phyloP scores from a whole-genome alignment of 2,329 filamentous ascomycete species.

The Cadophora sp. region DNA sequence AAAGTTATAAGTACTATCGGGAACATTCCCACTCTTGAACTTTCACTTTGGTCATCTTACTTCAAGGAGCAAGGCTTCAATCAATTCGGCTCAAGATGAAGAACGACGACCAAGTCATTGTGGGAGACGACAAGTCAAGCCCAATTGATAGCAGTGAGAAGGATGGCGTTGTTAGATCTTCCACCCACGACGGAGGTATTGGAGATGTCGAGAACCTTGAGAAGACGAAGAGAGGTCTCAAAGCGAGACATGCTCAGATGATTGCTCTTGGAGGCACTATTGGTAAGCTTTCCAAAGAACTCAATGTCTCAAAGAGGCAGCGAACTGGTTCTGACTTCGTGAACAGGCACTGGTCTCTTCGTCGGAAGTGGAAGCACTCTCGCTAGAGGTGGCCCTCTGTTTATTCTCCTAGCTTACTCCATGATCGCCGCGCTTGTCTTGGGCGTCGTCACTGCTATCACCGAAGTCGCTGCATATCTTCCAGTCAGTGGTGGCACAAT shows the following conservation, averaged over 20 bases:
- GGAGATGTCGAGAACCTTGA: slow-evolving; percentile 24
- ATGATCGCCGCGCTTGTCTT: slow-evolving; percentile 54
- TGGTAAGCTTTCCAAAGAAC: slow-evolving; percentile 34
- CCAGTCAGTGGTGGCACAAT: slow-evolving; percentile 58
- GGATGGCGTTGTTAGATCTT: slow-evolving; percentile 7
- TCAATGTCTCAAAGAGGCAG: not conserved
- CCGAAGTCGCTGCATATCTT: slow-evolving; percentile 67
- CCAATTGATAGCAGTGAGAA: slow-evolving; percentile 25
- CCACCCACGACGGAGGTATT: slow-evolving; percentile 24
- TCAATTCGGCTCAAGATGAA: slow-evolving; percentile 21
- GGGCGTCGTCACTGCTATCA: slow-evolving; percentile 56
- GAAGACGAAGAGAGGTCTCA: slow-evolving; percentile 41
- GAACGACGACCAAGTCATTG: slow-evolving; percentile 15
- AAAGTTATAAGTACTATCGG: slow-evolving; percentile 8
- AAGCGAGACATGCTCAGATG: slow-evolving; percentile 43
- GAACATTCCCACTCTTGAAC: not conserved
- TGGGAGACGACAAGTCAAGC: slow-evolving; percentile 21
- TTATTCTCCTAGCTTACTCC: slow-evolving; percentile 51
- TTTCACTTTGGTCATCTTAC: not conserved
- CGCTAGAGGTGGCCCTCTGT: slow-evolving; percentile 51
- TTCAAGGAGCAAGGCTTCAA: slow-evolving; percentile 2
- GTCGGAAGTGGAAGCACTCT: slow-evolving; percentile 54
- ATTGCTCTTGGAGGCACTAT: slow-evolving; percentile 50
- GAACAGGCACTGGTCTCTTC: slow-evolving; percentile 43
- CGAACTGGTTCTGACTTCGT: not conserved